Percentiles rank a stretch among this genome's conserved stretches.
These are phyloP conservation scores for Aphanoascus verrucosus DNA, from an alignment of 2,329 filamentous ascomycete species.

Conservation along the genomic window DNA sequence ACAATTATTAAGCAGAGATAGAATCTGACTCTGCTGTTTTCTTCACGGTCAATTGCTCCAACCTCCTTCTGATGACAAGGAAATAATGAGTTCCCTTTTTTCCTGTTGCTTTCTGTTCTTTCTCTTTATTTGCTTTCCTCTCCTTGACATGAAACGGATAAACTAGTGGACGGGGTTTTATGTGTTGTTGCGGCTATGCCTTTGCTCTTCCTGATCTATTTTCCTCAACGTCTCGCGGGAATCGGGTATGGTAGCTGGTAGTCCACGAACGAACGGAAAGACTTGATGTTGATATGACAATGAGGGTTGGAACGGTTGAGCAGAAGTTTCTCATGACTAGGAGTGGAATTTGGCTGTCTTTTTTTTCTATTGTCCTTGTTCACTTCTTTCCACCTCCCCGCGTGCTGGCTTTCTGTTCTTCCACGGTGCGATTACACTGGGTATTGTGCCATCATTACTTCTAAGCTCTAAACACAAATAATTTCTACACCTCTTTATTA, in stretches of 20 bases:
- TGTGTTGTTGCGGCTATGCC: not conserved
- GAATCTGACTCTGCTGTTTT: constrained; percentile 17
- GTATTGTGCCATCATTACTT: too few relatives aligned
- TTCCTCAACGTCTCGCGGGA: not conserved
- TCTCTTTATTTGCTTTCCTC: constrained; percentile 2
- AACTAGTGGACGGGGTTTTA: not conserved
- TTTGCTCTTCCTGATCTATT: not conserved
- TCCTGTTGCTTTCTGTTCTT: constrained; percentile 18
- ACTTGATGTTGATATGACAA: constrained; percentile 11
- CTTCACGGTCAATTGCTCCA: constrained; percentile 10
- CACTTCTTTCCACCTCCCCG: not conserved
- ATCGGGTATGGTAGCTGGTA: constrained; percentile 3
- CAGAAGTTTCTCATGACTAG: constrained; percentile 17
- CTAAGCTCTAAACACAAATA: too few relatives aligned
- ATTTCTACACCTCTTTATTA: not conserved
- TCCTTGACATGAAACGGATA: not conserved
- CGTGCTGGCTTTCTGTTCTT: not conserved
- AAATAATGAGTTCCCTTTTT: constrained; percentile 14
- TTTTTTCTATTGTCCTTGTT: not conserved
- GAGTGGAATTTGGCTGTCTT: constrained; percentile 16
- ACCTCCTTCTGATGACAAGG: constrained; percentile 5
- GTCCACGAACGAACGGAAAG: constrained; percentile 5
- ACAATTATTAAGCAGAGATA: constrained; percentile 11
- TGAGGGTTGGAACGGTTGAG: constrained; percentile 2
- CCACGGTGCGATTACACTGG: too few relatives aligned